These are phyloP conservation scores for Coemansia sp. DNA, from an alignment of 192 early-diverging fungal species.

Conservation along the genomic window DNA sequence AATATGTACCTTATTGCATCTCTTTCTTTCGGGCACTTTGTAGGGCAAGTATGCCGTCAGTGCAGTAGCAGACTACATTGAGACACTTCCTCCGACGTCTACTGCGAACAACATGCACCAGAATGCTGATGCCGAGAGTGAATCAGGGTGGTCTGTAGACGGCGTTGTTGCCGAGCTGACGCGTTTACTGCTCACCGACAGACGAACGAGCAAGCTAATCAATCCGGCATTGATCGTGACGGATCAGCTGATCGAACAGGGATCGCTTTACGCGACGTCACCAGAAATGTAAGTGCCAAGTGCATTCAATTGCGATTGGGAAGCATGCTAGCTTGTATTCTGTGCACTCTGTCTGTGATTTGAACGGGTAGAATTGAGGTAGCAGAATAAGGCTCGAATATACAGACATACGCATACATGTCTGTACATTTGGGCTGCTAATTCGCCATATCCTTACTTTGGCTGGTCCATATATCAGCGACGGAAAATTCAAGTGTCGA, in stretches of 20 bases:
- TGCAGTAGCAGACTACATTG: constrained; percentile 43
- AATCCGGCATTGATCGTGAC: constrained; percentile 49
- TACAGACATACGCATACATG: too few species aligned
- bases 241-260: constrained; percentile 48
- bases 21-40: neutral
- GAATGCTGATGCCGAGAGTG: neutral
- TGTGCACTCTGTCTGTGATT: neutral
- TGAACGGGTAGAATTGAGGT: neutral
- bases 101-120: constrained; percentile 1
- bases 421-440: too few species aligned
- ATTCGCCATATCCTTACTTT: too few species aligned
- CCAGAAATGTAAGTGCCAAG: constrained; percentile 16
- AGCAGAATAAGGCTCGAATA: too few species aligned
- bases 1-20: neutral
- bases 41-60: constrained; percentile 50
- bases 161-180: constrained; percentile 42
- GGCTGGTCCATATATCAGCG: too few species aligned
- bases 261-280: constrained; percentile 31
- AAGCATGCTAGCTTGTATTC: neutral
- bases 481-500: too few species aligned
- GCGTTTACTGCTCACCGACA: constrained; percentile 43
- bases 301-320: too few species aligned
- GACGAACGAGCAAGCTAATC: constrained; percentile 42
- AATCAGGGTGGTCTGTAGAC: constrained; percentile 29
- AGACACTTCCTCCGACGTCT: constrained; percentile 19